phyloP scores from a whole-genome alignment of 2,329 filamentous ascomycete species.

The Botryosphaeria dothidea region DNA sequence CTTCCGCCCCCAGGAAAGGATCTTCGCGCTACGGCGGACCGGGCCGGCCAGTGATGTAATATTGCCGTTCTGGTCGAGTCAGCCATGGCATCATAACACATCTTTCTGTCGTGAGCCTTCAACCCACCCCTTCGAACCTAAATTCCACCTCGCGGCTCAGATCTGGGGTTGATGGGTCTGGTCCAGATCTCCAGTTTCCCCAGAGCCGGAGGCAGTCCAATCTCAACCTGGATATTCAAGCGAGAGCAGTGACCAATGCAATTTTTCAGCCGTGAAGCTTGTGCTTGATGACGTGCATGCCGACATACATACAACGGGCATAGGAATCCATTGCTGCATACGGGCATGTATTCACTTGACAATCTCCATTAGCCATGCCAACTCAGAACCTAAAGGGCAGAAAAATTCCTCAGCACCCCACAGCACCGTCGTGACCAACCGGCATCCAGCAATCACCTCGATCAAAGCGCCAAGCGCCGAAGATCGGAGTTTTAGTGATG shows the following conservation, averaged over 20 bases:
- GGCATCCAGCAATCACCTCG: background rate
- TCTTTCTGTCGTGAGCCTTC: background rate
- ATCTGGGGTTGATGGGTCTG: background rate
- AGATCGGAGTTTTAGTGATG: background rate
- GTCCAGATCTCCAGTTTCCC: background rate
- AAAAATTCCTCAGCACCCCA: slow-evolving; percentile 3
- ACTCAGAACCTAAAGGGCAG: background rate
- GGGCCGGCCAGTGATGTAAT: slow-evolving; percentile 14
- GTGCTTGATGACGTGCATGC: background rate
- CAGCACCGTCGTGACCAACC: background rate
- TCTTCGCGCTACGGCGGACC: slow-evolving; percentile 12
- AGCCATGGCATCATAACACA: slow-evolving; percentile 7
- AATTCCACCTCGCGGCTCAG: slow-evolving; percentile 4
- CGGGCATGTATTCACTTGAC: too few species aligned
- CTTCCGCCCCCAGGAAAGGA: background rate
- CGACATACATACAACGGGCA: background rate
- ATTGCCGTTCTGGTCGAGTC: slow-evolving; percentile 6
- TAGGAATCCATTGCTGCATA: background rate
- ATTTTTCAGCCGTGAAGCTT: background rate
- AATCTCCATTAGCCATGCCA: background rate
- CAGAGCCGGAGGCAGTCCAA: background rate
- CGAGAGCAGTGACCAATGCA: background rate
- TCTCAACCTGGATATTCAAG: slow-evolving; percentile 2
- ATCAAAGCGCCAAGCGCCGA: background rate
- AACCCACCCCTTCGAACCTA: background rate